Conservation (phyloP, 2,329 filamentous ascomycete species). For the Aspergillus latus region DNA sequence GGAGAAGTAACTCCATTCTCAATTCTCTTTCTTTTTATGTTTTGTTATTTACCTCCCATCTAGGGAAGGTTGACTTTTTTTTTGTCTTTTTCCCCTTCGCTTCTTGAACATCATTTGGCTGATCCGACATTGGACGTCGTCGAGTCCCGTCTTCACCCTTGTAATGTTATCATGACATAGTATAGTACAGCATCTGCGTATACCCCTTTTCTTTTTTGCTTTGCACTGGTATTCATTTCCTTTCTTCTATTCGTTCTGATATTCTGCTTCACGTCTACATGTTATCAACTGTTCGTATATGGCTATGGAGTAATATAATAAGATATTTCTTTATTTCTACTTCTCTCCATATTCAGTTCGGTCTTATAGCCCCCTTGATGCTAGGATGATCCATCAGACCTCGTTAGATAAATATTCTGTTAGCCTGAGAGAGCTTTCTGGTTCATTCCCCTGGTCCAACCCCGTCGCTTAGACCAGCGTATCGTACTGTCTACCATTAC, state of each 20-base stretch:
- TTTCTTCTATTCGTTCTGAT: background rate
- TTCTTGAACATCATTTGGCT: background rate
- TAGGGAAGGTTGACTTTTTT: background rate
- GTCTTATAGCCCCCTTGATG: background rate
- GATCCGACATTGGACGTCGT: background rate
- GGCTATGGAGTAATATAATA: background rate
- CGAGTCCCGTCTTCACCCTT: background rate
- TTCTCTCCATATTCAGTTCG: background rate
- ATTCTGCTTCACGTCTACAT: background rate
- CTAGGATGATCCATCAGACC: too few relatives aligned
- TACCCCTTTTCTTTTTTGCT: slow-evolving; percentile 13
- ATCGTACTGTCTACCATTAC: background rate
- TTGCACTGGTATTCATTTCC: slow-evolving; percentile 7
- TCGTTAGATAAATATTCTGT: too few relatives aligned
- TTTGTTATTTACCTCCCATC: background rate
- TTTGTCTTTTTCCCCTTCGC: background rate
- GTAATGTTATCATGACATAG: slow-evolving; percentile 14
- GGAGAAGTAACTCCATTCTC: slow-evolving; percentile 23
- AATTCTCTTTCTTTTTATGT: background rate
- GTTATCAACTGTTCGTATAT: background rate
- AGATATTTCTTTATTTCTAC: background rate
- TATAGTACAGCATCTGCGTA: background rate
- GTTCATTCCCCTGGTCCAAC: too few relatives aligned
- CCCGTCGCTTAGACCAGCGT: too few relatives aligned
- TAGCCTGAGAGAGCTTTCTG: too few relatives aligned